Percentiles rank a stretch among this genome's conserved stretches.
phyloP scores from a whole-genome alignment of 495 filamentous ascomycete genomes.

The Aspergillus bertholletiae region DNA sequence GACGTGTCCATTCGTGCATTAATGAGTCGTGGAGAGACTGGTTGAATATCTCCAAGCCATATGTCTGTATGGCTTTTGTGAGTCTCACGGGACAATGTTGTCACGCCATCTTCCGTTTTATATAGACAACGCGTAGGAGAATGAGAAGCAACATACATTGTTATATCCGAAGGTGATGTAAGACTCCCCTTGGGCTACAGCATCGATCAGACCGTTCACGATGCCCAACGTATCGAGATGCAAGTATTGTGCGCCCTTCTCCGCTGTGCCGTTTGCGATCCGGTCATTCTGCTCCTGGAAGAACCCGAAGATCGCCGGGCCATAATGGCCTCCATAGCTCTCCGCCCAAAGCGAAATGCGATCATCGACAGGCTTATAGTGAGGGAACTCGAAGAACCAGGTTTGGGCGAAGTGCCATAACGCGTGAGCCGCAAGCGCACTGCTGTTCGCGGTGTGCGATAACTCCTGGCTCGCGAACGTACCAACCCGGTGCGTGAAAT shows the following conservation, averaged over 20 bases:
- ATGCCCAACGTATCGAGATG: slow-evolving; percentile 31
- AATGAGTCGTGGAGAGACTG: slow-evolving; percentile 35
- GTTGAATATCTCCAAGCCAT: slow-evolving; percentile 56
- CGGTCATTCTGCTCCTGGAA: slow-evolving; percentile 54
- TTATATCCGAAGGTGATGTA: slow-evolving; percentile 59
- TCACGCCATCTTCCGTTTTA: too few species aligned
- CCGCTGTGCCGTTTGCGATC: slow-evolving; percentile 31
- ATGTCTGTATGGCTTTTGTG: slow-evolving; percentile 34
- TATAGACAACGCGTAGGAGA: too few species aligned
- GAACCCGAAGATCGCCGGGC: slow-evolving; percentile 52
- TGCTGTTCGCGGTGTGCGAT: slow-evolving; percentile 40
- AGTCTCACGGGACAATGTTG: too few species aligned
- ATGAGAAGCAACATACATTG: slow-evolving; percentile 35
- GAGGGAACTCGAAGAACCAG: slow-evolving; percentile 43
- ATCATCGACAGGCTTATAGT: slow-evolving; percentile 41
- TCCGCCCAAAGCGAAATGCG: slow-evolving; percentile 38
- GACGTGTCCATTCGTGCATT: slow-evolving; percentile 32
- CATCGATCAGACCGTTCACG: slow-evolving; percentile 68
- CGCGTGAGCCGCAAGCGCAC: slow-evolving; percentile 36
- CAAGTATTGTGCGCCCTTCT: slow-evolving; percentile 15
- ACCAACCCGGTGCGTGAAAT: slow-evolving; percentile 46
- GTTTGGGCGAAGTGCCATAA: slow-evolving; percentile 48
- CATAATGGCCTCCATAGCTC: slow-evolving; percentile 58
- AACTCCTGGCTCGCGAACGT: slow-evolving; percentile 43
- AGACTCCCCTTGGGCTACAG: slow-evolving; percentile 53